A percentile compares a stretch with the other conserved stretches of the same genome.
phyloP scores from a whole-genome alignment of 2,329 filamentous ascomycete species.

The Aspergillus sp. region DNA sequence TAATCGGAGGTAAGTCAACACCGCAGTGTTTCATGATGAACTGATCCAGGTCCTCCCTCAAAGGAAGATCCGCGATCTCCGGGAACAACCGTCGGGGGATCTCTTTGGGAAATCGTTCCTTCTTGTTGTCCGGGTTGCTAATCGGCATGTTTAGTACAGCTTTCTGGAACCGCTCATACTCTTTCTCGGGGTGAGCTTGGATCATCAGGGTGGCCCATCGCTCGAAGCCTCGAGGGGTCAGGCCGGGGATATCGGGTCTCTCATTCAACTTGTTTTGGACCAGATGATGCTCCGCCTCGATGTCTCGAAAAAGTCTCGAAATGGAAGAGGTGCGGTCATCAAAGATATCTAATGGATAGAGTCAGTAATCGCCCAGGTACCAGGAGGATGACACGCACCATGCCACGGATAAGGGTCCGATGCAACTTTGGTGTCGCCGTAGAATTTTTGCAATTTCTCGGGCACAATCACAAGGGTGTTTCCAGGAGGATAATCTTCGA shows the following conservation, averaged over 20 bases:
- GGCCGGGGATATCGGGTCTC: conserved; percentile 59
- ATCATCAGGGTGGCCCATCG: conserved; percentile 73
- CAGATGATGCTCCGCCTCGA: conserved; percentile 62
- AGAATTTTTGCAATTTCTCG: conserved; percentile 72
- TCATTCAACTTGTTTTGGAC: conserved; percentile 55
- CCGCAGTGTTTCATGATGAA: conserved; percentile 56
- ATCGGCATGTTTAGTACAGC: conserved; percentile 72
- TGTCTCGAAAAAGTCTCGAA: conserved; percentile 57
- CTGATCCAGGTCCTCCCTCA: conserved; percentile 61
- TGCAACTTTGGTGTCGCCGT: conserved; percentile 63
- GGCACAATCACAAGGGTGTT: conserved; percentile 72
- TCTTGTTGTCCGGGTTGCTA: conserved; percentile 61
- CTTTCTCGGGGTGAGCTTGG: conserved; percentile 71
- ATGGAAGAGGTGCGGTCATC: conserved; percentile 54
- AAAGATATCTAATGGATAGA: conserved; percentile 50
- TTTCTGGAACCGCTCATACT: conserved; percentile 67
- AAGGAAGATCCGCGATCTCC: conserved; percentile 52
- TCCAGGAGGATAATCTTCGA: conserved; percentile 67
- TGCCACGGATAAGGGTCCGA: conserved; percentile 69
- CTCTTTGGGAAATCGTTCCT: conserved; percentile 75
- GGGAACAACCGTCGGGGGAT: conserved; percentile 74
- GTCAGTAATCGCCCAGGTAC: conserved; percentile 8
- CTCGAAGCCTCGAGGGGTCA: conserved; percentile 68
- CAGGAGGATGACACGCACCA: conserved; percentile 42
- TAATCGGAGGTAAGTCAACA: conserved; percentile 45